Conservation (phyloP, 306 rosid species). For the Cicer yamashitae region DNA sequence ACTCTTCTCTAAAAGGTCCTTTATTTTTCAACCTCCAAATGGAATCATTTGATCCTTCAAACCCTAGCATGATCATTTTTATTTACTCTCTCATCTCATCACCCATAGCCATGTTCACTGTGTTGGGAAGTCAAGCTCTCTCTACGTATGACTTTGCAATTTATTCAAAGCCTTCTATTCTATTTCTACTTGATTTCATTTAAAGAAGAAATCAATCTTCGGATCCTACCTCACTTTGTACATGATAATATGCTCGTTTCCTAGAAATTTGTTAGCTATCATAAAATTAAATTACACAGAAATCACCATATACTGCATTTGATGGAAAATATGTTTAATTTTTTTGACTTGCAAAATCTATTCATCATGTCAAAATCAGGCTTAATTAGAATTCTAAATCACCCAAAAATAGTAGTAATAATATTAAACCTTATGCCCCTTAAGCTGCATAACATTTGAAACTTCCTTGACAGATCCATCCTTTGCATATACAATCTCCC, state of each 20-base stretch:
- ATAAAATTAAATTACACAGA: constrained; percentile 15
- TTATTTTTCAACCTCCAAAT: background rate
- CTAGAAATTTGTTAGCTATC: constrained; percentile 13
- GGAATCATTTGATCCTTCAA: constrained; percentile 26
- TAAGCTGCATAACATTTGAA: constrained; percentile 91
- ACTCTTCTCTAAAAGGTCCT: background rate
- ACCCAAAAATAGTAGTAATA: constrained; percentile 8
- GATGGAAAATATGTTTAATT: background rate
- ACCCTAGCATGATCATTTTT: background rate
- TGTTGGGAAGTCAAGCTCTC: constrained; percentile 8
- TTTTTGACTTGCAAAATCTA: background rate
- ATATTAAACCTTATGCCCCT: constrained; percentile 90
- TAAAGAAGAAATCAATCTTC: background rate
- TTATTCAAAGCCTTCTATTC: background rate
- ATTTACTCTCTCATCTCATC: constrained; percentile 1
- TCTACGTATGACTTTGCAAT: background rate
- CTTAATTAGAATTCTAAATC: constrained; percentile 30
- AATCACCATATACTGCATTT: background rate
- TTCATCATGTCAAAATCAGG: constrained; percentile 32
- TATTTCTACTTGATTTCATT: background rate
- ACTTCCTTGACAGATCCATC: constrained; percentile 97
- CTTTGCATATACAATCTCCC: constrained; percentile 93
- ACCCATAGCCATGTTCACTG: constrained; percentile 1
- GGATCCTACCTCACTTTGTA: constrained; percentile 6
- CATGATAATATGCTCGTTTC: background rate